A percentile compares a stretch with the other conserved stretches of the same genome.
Evolutionary conservation across 257 asterid species (phyloP).

Genomic region (Dorcoceras hygrometricum): DNA sequence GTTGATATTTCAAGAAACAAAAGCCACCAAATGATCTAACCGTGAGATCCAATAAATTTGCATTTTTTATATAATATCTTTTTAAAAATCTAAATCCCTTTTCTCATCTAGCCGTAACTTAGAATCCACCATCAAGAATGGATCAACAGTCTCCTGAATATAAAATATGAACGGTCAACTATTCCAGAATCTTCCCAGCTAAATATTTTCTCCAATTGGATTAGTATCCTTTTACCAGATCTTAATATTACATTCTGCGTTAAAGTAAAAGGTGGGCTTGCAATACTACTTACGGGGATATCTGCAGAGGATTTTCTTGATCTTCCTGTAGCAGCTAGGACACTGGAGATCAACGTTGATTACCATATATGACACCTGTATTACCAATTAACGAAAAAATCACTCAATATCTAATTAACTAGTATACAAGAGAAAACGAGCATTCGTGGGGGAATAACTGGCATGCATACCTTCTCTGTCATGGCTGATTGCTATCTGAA

Average conservation of each 20-base stretch:
- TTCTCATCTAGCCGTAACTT: too few species aligned
- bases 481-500: slow-evolving; percentile 11
- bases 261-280: background rate
- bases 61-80: too few species aligned
- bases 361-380: slow-evolving; percentile 60
- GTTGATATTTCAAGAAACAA: slow-evolving; percentile 4
- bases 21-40: background rate
- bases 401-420: too few species aligned
- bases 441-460: background rate
- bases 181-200: background rate
- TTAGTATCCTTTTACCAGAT: background rate
- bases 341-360: slow-evolving; percentile 86
- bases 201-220: too few species aligned
- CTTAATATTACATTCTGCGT: background rate
- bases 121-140: too few species aligned
- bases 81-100: too few species aligned
- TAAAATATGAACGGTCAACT: background rate
- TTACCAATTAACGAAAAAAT: background rate
- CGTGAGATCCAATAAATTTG: too few species aligned
- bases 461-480: slow-evolving; percentile 47
- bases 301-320: slow-evolving; percentile 72
- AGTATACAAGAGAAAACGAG: background rate
- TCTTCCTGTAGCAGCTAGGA: slow-evolving; percentile 76
- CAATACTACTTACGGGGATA: slow-evolving; percentile 60
- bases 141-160: too few species aligned